Percentiles rank a stretch among this genome's conserved stretches.
These are phyloP conservation scores for Sorghum bicolor DNA, from an alignment of 176 grass and related monocot species.

Conservation along the genomic window DNA sequence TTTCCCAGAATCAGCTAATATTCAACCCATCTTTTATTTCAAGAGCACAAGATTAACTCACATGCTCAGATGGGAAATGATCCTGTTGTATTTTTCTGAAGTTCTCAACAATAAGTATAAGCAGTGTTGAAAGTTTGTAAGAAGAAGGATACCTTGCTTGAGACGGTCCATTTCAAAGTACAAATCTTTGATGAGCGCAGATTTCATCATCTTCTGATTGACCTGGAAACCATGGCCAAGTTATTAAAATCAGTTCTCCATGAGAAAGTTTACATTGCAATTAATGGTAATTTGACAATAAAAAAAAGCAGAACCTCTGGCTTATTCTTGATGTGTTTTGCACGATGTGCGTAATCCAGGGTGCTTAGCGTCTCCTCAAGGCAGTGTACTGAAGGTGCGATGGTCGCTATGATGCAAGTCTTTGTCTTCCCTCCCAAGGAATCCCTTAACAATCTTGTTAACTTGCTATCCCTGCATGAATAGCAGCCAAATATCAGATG, in stretches of 20 bases:
- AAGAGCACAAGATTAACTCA: not conserved
- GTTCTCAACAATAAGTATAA: not conserved
- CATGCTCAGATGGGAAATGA: not conserved
- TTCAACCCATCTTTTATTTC: not conserved
- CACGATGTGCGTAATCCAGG: conserved; percentile 80
- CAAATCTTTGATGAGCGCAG: conserved; percentile 84
- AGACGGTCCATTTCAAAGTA: conserved; percentile 79
- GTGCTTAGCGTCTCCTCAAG: conserved; percentile 92
- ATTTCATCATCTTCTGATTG: conserved; percentile 97
- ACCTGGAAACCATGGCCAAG: conserved; percentile 43
- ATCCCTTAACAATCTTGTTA: conserved; percentile 88
- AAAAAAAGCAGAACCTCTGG: conserved; percentile 54
- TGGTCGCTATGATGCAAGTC: conserved; percentile 89
- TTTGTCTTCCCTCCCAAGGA: conserved; percentile 91
- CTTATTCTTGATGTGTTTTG: conserved; percentile 91
- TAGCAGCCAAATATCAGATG: conserved; percentile 18
- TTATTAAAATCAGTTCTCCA: not conserved
- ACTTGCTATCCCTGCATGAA: conserved; percentile 81
- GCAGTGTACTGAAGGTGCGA: conserved; percentile 73
- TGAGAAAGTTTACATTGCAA: not conserved
- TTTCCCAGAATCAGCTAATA: not conserved
- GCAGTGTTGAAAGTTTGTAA: not conserved
- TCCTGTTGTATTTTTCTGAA: not conserved
- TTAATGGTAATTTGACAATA: conserved; percentile 2
- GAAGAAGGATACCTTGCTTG: conserved; percentile 63